phyloP scores from a whole-genome alignment of 345 rosid genomes.

The Eucalyptus erythrocorys region DNA sequence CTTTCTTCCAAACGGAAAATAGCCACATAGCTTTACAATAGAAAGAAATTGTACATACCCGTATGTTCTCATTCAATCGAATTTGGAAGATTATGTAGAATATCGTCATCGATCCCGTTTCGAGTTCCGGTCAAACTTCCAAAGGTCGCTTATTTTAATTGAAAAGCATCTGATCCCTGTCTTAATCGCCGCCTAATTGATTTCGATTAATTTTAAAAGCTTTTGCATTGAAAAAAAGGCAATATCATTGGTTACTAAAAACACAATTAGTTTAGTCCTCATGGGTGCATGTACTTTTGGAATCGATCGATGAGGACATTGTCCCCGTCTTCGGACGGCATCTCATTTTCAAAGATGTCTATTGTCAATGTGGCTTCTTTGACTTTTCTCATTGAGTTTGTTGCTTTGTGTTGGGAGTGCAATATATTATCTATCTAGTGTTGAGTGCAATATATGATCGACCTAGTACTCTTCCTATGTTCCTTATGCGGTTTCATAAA shows the following conservation, averaged over 20 bases:
- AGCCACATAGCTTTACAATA: neutral
- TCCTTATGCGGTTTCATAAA: neutral
- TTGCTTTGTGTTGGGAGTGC: neutral
- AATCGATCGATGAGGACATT: neutral
- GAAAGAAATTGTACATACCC: neutral
- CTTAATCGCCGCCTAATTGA: neutral
- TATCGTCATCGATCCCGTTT: neutral
- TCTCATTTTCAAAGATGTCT: neutral
- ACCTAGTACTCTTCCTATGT: neutral
- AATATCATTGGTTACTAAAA: neutral
- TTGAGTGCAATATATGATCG: neutral
- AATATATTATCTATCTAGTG: neutral
- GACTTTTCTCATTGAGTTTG: neutral
- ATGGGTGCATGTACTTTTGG: neutral
- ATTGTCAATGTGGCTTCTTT: neutral
- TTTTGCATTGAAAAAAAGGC: neutral
- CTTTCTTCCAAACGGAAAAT: neutral
- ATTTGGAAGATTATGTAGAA: neutral
- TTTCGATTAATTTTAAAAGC: neutral
- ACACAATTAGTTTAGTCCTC: neutral
- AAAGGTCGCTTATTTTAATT: neutral
- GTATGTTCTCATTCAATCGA: neutral
- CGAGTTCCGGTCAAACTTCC: neutral
- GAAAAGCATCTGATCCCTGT: neutral
- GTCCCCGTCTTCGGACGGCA: neutral